Evolutionary conservation across 768 basidiomycete species (phyloP), one percentile per base, ranked within the genome.

Genomic region (Psilocybe azurescens): DNA sequence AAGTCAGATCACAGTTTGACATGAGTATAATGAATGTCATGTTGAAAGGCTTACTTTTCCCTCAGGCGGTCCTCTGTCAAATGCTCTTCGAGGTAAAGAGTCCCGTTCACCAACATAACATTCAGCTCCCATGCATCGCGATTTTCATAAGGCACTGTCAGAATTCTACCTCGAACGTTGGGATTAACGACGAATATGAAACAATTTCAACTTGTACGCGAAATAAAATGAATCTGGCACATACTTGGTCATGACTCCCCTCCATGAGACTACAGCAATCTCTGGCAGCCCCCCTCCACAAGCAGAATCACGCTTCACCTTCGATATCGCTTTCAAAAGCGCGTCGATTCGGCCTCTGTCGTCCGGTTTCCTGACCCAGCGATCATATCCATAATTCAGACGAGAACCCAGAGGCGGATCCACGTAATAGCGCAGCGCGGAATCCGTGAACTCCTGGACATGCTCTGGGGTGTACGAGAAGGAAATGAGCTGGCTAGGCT

Each of bases 221-320:
- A 36, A 36, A 11, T 11, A 36, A 11, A 36, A 36, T 36, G 11
- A 7, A 36, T 36, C 36, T 32, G 9, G 49, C 13, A 74, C 78
- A 64, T 64, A 93, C 91, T 88, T 94, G 62, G 94, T 94, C 81
- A 94, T 86, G 56, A 94, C 83, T 10, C 93, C 93, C 69, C 93
- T 81, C 93, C 93, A 95, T 9, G 83, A 78, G 55, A 91, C 79
- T 30, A 89, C 82, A 1, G 80, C 83, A 29, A 89, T 79, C 58
- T 83, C 85, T 28, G 76, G 78, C 18, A 78, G 50, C 2, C 59
- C 65, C 16, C 56, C 57, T 14, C 53, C 69, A 7, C 46, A 33
- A 32, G 58, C 61, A 13, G 76, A 74, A 54, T 78, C 68, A 62
- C 71, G 74, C 58, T 79, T 81, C 60, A 79, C 76, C 54, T 78